phyloP scores from a whole-genome alignment of 2,329 filamentous ascomycete genomes.

The Penicillium rolfsii region DNA sequence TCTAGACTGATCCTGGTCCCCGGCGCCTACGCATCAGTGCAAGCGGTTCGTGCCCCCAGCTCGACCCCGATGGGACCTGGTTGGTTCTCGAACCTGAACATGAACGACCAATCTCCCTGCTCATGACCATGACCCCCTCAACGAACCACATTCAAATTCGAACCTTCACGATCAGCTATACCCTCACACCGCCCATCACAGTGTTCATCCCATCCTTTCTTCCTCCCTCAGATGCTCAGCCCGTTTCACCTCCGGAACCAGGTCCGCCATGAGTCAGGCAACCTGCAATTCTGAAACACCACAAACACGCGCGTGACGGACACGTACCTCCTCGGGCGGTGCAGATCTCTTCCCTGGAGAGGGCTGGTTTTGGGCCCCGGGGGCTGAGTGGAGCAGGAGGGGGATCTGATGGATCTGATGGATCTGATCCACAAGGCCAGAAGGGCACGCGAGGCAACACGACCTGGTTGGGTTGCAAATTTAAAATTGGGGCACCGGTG shows the following conservation, averaged over 20 bases:
- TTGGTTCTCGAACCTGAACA: background rate
- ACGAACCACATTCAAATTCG: background rate
- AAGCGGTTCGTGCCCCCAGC: constrained; percentile 9
- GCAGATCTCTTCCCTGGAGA: background rate
- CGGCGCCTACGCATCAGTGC: background rate
- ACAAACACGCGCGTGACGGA: background rate
- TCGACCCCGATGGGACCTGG: background rate
- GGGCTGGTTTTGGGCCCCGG: too few relatives aligned
- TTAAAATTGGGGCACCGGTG: background rate
- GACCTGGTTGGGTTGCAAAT: background rate
- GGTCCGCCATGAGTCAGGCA: background rate
- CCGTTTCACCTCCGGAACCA: too few relatives aligned
- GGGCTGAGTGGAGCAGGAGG: background rate
- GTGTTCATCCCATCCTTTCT: background rate
- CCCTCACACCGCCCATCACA: background rate
- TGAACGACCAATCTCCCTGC: background rate
- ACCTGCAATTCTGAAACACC: constrained; percentile 5
- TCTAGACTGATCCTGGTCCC: background rate
- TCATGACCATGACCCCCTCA: background rate
- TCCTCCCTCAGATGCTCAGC: background rate
- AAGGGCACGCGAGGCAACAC: background rate
- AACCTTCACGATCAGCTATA: background rate
- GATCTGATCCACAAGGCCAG: constrained; percentile 1
- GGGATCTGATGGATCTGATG: background rate
- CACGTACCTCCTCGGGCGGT: background rate